A percentile compares a stretch with the other conserved stretches of the same genome.
Evolutionary conservation across 2,329 filamentous ascomycete species (phyloP).

Genomic region (Claviceps pazoutovae): DNA sequence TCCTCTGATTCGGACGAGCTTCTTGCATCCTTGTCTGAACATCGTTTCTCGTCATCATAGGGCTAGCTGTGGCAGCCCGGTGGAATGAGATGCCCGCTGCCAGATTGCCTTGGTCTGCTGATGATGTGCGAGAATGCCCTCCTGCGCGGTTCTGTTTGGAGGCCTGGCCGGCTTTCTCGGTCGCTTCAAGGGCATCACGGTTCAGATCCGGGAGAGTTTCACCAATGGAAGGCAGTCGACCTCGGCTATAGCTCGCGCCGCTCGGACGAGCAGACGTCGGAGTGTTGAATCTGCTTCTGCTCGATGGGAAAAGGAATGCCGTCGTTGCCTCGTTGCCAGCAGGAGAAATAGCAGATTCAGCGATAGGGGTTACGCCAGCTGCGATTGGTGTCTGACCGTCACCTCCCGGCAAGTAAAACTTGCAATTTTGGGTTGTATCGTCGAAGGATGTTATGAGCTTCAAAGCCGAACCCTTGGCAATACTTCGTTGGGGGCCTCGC

Average conservation of each 20-base stretch:
- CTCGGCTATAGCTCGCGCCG: conserved; percentile 44
- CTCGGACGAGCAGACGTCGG: conserved; percentile 49
- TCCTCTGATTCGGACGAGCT: conserved; percentile 43
- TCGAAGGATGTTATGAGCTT: conserved; percentile 89
- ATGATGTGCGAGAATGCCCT: conserved; percentile 22
- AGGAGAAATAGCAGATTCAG: conserved; percentile 54
- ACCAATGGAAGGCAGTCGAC: conserved; percentile 64
- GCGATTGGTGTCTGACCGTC: conserved; percentile 61
- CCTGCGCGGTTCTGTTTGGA: conserved; percentile 16
- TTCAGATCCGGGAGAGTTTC: conserved; percentile 32
- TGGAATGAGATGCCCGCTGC: conserved; percentile 34
- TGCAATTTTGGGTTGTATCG: conserved; percentile 44
- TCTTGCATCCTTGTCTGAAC: conserved; percentile 47
- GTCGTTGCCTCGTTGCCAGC: conserved; percentile 51
- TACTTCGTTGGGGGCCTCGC: conserved; percentile 44
- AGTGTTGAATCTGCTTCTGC: conserved; percentile 55
- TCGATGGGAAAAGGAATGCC: conserved; percentile 52
- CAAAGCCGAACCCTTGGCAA: conserved; percentile 68
- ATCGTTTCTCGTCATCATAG: conserved; percentile 50
- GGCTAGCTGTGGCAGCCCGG: conserved; percentile 54
- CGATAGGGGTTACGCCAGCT: conserved; percentile 76
- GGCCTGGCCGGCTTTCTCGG: conserved; percentile 12
- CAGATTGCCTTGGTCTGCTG: conserved; percentile 29
- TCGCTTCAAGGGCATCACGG: conserved; percentile 15
- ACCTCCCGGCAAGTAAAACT: conserved; percentile 45